Conservation (phyloP, 352 stramenopile species). For the Globisporangium alternatum region DNA sequence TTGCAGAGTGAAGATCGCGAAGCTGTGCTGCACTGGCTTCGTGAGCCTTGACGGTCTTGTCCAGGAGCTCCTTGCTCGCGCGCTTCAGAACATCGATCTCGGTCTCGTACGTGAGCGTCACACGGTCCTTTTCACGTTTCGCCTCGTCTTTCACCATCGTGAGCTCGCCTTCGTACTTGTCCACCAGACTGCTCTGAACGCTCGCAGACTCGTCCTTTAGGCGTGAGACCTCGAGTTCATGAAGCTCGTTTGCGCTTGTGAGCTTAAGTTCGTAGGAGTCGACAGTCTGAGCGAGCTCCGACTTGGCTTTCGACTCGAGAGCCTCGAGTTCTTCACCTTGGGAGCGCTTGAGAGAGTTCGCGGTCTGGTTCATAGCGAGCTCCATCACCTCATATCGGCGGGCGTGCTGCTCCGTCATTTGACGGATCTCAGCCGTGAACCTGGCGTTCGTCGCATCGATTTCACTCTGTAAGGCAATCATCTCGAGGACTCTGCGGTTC, state of each 20-base stretch:
- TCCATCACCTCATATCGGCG: conserved; percentile 22
- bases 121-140: conserved; percentile 20
- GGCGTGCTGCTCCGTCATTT: conserved; percentile 27
- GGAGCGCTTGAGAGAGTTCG: conserved; percentile 16
- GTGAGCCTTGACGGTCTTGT: conserved; percentile 17
- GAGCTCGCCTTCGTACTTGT: conserved; percentile 20
- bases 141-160: conserved; percentile 7
- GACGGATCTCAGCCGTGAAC: conserved; percentile 18
- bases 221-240: conserved; percentile 18
- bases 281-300: conserved; percentile 26
- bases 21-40: conserved; percentile 34
- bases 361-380: conserved; percentile 11
- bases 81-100: conserved; percentile 39
- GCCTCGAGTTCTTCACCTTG: conserved; percentile 24
- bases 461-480: conserved; percentile 17
- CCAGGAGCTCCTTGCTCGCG: neutral
- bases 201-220: conserved; percentile 19
- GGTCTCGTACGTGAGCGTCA: conserved; percentile 43
- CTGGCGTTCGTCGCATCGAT: conserved; percentile 18
- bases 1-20: conserved; percentile 39
- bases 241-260: conserved; percentile 6
- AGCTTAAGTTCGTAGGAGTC: conserved; percentile 24
- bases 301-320: conserved; percentile 16
- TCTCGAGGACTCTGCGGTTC: conserved; percentile 20
- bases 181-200: conserved; percentile 8